Base-by-base conservation (phyloP, 768 basidiomycete genomes). In the Rhodosporidiobolus odoratus region DNA sequence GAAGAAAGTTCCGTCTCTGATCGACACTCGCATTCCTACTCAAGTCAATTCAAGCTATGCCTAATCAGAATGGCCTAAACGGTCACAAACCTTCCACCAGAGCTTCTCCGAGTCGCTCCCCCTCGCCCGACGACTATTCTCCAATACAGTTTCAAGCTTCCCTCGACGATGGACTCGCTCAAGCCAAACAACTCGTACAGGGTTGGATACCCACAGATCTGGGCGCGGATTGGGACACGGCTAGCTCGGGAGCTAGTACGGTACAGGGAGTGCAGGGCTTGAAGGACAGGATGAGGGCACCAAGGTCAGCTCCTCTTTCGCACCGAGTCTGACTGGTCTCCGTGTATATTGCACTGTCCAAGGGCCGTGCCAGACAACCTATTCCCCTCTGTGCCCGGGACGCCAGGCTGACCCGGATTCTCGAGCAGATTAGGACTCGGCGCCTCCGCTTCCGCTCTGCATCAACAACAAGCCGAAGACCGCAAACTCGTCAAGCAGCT, bases 381-480 rank as follows among this genome's bases (percentile, higher is more conserved):
- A n/a, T n/a, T n/a, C n/a, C n/a, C n/a, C n/a, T n/a, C n/a, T n/a
- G n/a, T n/a, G n/a, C 25, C 30, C 6, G 9, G 21, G 34, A 3
- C 23, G 41, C 5, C 4, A 35, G 2, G 43, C 34, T 58, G 17
- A 59, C 54, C 12, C 5, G 0, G 25, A 4, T 15, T 21, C 3
- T 2, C 38, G 23, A 2, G 6, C 58, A 74, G 73, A 23, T 56
- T 74, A 37, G 73, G 73, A 37, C 62, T 74, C 2, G 73, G 73
- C 27, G 73, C 73, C 0, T n/a, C n/a, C 3, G 58, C 58, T 21
- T 53, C 68, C 17, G 48, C 67, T 0, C 21, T 58, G 10, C 67
- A 73, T 52, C 41, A 56, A 21, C 60, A 66, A 41, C 65, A 63
- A 58, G 65, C 66, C 19, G 68, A 74, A 25, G 68, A 70, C 45